phyloP scores from a whole-genome alignment of 768 basidiomycete species.

The Boletus rubropictus region DNA sequence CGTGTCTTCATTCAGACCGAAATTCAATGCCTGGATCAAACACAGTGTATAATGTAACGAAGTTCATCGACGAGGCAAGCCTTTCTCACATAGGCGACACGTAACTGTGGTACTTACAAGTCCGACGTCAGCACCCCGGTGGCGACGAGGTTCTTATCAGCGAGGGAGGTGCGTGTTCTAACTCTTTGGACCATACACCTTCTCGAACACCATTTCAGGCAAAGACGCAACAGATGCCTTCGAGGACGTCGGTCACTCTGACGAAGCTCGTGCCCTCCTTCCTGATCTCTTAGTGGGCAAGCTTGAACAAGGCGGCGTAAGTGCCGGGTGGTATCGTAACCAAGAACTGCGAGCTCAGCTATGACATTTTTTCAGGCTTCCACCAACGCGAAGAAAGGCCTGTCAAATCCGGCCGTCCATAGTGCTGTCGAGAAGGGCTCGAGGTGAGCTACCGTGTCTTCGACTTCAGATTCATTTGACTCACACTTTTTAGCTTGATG shows the following conservation, averaged over 20 bases:
- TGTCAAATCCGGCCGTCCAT: slow-evolving; percentile 37
- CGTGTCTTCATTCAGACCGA: neutral
- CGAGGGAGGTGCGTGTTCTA: slow-evolving; percentile 68
- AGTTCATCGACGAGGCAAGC: slow-evolving; percentile 90
- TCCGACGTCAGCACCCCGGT: slow-evolving; percentile 71
- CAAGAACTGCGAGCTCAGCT: slow-evolving; percentile 1
- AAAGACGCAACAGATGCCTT: slow-evolving; percentile 97
- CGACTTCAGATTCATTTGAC: neutral
- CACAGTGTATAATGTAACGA: slow-evolving; percentile 87
- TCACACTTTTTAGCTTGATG: slow-evolving; percentile 48
- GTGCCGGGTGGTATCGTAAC: slow-evolving; percentile 20
- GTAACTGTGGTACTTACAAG: slow-evolving; percentile 4
- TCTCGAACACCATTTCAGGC: slow-evolving; percentile 43
- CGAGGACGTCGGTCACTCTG: slow-evolving; percentile 98
- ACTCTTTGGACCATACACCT: neutral
- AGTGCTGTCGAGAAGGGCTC: slow-evolving; percentile 60
- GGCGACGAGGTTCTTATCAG: slow-evolving; percentile 96
- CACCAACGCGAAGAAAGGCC: slow-evolving; percentile 46
- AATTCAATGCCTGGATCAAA: slow-evolving; percentile 4
- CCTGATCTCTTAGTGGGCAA: slow-evolving; percentile 75
- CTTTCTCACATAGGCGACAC: neutral
- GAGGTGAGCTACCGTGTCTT: slow-evolving; percentile 41
- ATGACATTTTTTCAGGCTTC: slow-evolving; percentile 34
- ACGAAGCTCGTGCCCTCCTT: slow-evolving; percentile 88
- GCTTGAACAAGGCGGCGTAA: slow-evolving; percentile 66